Evolutionary conservation across 768 basidiomycete species (phyloP).

Genomic region (Lanmaoa pseudosensibilis): DNA sequence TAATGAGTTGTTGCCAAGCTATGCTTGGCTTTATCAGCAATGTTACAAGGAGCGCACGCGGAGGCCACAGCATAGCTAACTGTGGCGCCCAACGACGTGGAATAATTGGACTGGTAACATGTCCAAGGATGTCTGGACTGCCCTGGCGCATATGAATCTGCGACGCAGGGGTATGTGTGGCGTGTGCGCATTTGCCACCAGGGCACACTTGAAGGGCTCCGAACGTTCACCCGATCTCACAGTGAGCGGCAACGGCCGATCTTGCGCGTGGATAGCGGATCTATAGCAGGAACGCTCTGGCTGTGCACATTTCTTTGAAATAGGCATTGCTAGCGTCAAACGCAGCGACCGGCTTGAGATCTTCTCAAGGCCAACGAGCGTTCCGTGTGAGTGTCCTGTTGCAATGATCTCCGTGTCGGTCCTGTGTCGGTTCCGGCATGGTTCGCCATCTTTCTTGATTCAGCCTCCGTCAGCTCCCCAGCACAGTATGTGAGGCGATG

Average conservation of each 20-base stretch:
- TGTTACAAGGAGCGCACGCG: no score
- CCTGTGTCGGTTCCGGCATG: conserved; percentile 34
- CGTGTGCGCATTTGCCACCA: neutral
- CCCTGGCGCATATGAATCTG: conserved; percentile 13
- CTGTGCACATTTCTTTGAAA: conserved; percentile 15
- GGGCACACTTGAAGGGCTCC: neutral
- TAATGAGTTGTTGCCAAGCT: no score
- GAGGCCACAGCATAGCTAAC: neutral
- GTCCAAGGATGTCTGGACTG: neutral
- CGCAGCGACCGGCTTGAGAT: conserved; percentile 6
- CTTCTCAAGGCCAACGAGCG: conserved; percentile 13
- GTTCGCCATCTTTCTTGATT: conserved; percentile 22
- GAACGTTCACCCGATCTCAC: neutral
- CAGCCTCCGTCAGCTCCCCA: conserved; percentile 17
- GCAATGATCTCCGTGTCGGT: conserved; percentile 22
- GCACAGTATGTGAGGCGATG: conserved; percentile 28
- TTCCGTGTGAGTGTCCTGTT: conserved; percentile 20
- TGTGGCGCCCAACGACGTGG: neutral
- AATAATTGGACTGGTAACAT: neutral
- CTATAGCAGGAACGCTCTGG: conserved; percentile 15
- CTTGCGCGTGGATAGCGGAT: conserved; percentile 13
- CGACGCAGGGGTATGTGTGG: neutral
- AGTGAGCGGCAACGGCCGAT: conserved; percentile 3
- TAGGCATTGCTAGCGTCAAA: conserved; percentile 5
- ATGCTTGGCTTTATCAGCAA: no score